A percentile compares a stretch with the other conserved stretches of the same genome.
phyloP scores from a whole-genome alignment of 208 protist genomes.

The Trypanosoma vivax region DNA sequence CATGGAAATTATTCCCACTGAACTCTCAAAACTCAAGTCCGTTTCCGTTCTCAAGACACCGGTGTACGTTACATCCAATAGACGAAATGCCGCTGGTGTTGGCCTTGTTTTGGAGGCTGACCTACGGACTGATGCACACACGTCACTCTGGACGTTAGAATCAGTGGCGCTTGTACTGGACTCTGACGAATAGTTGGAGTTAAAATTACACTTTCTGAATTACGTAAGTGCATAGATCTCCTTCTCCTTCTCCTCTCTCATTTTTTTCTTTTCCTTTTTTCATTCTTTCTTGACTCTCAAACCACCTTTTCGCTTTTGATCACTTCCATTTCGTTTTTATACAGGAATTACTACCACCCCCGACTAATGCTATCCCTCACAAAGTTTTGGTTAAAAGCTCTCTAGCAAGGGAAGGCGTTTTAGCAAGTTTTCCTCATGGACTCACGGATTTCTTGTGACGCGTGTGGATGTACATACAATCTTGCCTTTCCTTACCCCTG shows the following conservation, averaged over 20 bases:
- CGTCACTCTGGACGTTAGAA: slow-evolving; percentile 95
- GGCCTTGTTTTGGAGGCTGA: slow-evolving; percentile 98
- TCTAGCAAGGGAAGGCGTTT: too few relatives aligned
- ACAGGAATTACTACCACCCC: background rate
- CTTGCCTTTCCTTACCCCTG: too few relatives aligned
- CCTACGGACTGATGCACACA: slow-evolving; percentile 88
- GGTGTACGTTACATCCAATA: slow-evolving; percentile 97
- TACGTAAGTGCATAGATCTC: too few relatives aligned
- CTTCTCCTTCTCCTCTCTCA: slow-evolving; percentile 5
- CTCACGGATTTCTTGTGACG: too few relatives aligned
- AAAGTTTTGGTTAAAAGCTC: too few relatives aligned
- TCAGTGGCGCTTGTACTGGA: slow-evolving; percentile 95
- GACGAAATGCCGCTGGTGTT: slow-evolving; percentile 95
- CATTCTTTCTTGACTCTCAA: slow-evolving; percentile 3
- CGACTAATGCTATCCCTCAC: too few relatives aligned
- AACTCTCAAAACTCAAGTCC: slow-evolving; percentile 92
- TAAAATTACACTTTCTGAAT: too few relatives aligned
- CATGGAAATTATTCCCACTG: slow-evolving; percentile 96
- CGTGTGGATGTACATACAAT: too few relatives aligned
- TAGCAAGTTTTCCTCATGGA: too few relatives aligned
- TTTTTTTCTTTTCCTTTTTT: slow-evolving; percentile 8
- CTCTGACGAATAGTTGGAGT: slow-evolving; percentile 66
- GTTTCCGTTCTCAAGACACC: slow-evolving; percentile 95
- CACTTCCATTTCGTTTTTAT: slow-evolving; percentile 6
- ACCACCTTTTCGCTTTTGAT: background rate